Evolutionary conservation across 331 rosid species (phyloP).

Genomic region (Malus hybrid): DNA sequence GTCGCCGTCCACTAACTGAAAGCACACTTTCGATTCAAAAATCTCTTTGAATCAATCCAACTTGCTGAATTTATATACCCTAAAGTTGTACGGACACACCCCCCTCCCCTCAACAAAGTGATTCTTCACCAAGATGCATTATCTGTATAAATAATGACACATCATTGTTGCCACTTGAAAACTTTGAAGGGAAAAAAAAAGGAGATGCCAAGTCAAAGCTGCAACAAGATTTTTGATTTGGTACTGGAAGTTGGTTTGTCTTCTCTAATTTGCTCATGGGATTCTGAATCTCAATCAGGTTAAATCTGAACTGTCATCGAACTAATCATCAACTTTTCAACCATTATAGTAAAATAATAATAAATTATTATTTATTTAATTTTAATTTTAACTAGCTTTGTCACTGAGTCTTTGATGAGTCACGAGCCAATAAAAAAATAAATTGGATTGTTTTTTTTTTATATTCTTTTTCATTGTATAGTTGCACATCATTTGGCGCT

Average conservation of each 20-base stretch:
- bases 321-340: background rate
- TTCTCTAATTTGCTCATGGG: slow-evolving; percentile 4
- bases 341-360: background rate
- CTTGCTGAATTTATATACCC: background rate
- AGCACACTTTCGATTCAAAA: background rate
- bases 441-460: slow-evolving; percentile 1
- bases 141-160: too few relatives aligned
- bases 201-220: background rate
- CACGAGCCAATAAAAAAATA: slow-evolving; percentile 28
- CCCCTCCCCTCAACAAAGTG: background rate
- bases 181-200: background rate
- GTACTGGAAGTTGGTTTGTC: background rate
- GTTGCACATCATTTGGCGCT: slow-evolving; percentile 34
- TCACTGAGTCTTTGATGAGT: slow-evolving; percentile 32
- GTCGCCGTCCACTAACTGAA: background rate
- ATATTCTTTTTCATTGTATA: background rate
- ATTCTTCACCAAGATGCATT: background rate
- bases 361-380: background rate
- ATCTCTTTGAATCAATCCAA: background rate
- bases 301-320: background rate
- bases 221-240: background rate
- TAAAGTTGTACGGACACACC: slow-evolving; percentile 8
- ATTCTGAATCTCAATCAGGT: background rate
- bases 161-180: too few relatives aligned
- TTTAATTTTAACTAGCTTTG: slow-evolving; percentile 3